Evolutionary conservation across 2,329 filamentous ascomycete genomes (phyloP).

Genomic region (Bertia moriformis): DNA sequence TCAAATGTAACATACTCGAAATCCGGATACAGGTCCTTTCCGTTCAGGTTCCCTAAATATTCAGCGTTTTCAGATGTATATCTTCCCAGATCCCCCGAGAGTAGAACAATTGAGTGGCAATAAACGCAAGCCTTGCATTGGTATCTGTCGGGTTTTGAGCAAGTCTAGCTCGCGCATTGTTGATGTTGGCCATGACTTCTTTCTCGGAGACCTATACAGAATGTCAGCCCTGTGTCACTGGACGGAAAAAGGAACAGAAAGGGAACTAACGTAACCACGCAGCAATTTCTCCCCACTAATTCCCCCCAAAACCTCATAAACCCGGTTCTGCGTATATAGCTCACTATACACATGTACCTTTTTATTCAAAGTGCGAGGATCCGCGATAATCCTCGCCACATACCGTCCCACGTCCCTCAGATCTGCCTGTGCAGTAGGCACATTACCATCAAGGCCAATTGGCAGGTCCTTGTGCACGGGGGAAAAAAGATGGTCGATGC

Average conservation of each 20-base stretch:
- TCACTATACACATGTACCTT: conserved; percentile 29
- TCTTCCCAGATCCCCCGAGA: conserved; percentile 4
- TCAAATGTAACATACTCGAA: conserved; percentile 2
- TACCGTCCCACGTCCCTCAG: conserved; percentile 30
- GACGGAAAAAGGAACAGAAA: too few relatives aligned
- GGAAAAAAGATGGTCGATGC: conserved; percentile 6
- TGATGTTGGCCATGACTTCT: not conserved
- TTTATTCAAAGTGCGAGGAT: conserved; percentile 33
- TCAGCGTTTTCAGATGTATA: conserved; percentile 3
- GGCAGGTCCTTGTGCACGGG: too few relatives aligned
- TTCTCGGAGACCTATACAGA: not conserved
- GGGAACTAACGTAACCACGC: conserved; percentile 16
- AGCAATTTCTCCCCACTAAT: conserved; percentile 27
- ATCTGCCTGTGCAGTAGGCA: conserved; percentile 25
- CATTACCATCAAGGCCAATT: conserved; percentile 18
- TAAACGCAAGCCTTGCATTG: too few relatives aligned
- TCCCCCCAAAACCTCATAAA: conserved; percentile 24
- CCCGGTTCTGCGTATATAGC: conserved; percentile 25
- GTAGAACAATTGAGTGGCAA: too few relatives aligned
- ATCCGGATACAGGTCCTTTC: conserved; percentile 4
- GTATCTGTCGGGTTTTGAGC: not conserved
- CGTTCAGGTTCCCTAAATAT: conserved; percentile 3
- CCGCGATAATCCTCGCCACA: conserved; percentile 28
- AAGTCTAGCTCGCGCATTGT: not conserved
- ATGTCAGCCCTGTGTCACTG: too few relatives aligned